Evolutionary conservation across 1,284 basidiomycete species (phyloP), one percentile per base, ranked within the genome.

Genomic region (Flammula alnicola): DNA sequence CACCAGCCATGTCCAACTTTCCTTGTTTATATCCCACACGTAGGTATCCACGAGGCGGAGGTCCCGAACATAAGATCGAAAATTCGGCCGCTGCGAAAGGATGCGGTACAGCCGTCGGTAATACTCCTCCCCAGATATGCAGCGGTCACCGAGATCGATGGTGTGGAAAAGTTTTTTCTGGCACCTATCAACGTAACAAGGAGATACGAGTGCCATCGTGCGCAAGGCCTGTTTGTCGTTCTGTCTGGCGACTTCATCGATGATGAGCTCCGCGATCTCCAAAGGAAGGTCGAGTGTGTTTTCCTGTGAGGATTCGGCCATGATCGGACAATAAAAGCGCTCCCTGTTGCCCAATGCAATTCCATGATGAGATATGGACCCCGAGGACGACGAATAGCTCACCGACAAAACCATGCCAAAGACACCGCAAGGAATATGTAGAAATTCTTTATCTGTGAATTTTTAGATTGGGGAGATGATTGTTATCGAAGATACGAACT

Each of bases 1-100:
- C 35, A 39, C 50, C 11, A 60, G 43, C 56, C 58, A 60, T 27
- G 46, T 29, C 43, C 55, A 55, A 35, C 39, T 30, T 14, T 55
- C 47, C 25, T 49, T 47, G 23, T 49, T 44, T 14, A 36, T 37
- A 32, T 59, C 55, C 58, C 58, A 59, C 4, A 59, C 47, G 46
- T 55, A 59, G 7, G 52, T 60, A 26, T 60, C 58, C 14, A 56
- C 54, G 35, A 60, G 54, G 23, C 54, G 52, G 9, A 60, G 52
- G 26, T 56, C 58, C 27, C 51, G 50, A 8, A 60, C 52, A 31
- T 51, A 52, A 0, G 20, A 7, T 19, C 56, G 41, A 10, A 60
- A 44, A 0, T 38, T 23, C 5, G 54, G 58, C 8, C 31, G 35
- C 5, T 23, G 26, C 11, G 47, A 43, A 12, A 60, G 29, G 33